Conservation (phyloP, 768 basidiomycete genomes). For the Lentinula sp. region DNA sequence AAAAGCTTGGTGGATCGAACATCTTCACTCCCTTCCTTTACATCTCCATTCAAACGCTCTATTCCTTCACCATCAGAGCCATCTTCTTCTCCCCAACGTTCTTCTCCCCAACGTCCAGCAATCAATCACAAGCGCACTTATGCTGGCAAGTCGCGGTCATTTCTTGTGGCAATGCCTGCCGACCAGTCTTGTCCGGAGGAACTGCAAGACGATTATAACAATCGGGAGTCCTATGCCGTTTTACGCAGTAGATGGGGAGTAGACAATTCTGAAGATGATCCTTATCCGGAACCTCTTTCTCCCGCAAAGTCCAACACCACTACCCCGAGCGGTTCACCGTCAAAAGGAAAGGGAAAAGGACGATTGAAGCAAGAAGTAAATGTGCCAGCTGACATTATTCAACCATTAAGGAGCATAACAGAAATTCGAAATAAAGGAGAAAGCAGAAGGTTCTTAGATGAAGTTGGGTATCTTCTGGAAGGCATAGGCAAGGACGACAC, state of each 20-base stretch:
- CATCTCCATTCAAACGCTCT: slow-evolving; percentile 13
- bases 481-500: slow-evolving; percentile 54
- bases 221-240: slow-evolving; percentile 71
- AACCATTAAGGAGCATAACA: slow-evolving; percentile 73
- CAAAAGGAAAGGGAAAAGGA: slow-evolving; percentile 31
- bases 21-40: slow-evolving; percentile 12
- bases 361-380: slow-evolving; percentile 18
- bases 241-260: slow-evolving; percentile 78
- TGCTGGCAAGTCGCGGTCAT: slow-evolving; percentile 74
- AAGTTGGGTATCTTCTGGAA: slow-evolving; percentile 82
- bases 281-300: slow-evolving; percentile 27
- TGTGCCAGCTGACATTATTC: slow-evolving; percentile 51
- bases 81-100: slow-evolving; percentile 18
- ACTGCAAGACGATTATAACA: slow-evolving; percentile 43
- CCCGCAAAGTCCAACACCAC: slow-evolving; percentile 24
- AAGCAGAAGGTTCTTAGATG: slow-evolving; percentile 73
- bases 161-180: slow-evolving; percentile 57
- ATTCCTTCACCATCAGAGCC: slow-evolving; percentile 15
- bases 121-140: slow-evolving; percentile 55
- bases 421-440: slow-evolving; percentile 80
- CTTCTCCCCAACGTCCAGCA: slow-evolving; percentile 15
- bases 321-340: slow-evolving; percentile 30
- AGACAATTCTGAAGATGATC: slow-evolving; percentile 73
- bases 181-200: slow-evolving; percentile 17
- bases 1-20: slow-evolving; percentile 7